phyloP scores from a whole-genome alignment of 169 alveolate genomes.

The Cryptosporidium bovis region DNA sequence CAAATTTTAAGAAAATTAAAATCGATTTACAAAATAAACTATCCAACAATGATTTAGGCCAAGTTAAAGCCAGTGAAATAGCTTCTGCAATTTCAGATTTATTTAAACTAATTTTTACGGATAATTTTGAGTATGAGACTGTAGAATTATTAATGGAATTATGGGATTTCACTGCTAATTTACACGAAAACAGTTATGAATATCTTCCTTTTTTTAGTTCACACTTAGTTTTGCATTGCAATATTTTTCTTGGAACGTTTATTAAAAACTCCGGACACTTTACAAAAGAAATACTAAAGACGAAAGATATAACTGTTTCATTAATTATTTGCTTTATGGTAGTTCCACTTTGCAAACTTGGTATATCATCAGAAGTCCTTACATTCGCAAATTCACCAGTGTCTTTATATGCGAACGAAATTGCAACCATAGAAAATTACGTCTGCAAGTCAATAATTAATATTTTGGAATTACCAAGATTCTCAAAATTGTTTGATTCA shows the following conservation, averaged over 20 bases:
- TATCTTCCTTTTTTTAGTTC: conserved; percentile 24
- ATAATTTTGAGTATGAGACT: not conserved
- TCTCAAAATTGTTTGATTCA: conserved; percentile 12
- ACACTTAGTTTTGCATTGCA: conserved; percentile 31
- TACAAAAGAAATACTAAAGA: conserved; percentile 4
- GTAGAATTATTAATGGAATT: not conserved
- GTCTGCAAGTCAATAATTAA: conserved; percentile 6
- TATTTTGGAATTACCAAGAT: conserved; percentile 20
- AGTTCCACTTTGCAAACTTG: conserved; percentile 44
- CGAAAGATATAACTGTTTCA: not conserved
- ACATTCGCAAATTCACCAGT: not conserved
- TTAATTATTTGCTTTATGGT: conserved; percentile 42
- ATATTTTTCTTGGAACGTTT: conserved; percentile 12
- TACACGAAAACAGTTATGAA: not conserved
- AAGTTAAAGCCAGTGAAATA: not conserved
- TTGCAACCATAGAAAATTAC: conserved; percentile 16
- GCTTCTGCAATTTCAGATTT: not conserved
- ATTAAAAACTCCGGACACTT: conserved; percentile 10
- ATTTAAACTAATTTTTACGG: not conserved
- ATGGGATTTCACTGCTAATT: conserved; percentile 3
- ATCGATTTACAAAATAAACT: not conserved
- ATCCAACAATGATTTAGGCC: too few species aligned
- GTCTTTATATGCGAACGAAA: conserved; percentile 26
- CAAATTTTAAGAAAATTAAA: not conserved
- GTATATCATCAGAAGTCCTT: conserved; percentile 42